Conservation (phyloP, 1,284 basidiomycete genomes). For the Naganishia liquefaciens region DNA sequence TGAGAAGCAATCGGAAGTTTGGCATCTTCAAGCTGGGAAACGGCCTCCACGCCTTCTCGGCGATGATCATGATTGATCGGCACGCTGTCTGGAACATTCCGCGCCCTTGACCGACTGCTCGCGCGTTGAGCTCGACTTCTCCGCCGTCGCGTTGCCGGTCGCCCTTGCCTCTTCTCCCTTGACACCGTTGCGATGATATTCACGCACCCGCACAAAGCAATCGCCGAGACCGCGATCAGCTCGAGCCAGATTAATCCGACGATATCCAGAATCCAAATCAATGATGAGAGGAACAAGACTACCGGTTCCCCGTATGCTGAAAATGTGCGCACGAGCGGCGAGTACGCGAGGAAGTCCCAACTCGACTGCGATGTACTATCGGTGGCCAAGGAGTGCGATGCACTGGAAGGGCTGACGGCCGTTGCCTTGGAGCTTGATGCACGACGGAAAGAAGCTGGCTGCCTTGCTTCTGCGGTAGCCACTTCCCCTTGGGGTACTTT, state of each 20-base stretch:
- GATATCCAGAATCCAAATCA: constrained; percentile 23
- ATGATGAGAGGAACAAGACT: constrained; percentile 15
- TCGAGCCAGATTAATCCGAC: constrained; percentile 30
- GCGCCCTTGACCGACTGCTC: too few relatives aligned
- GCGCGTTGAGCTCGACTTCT: neutral
- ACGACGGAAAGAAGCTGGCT: constrained; percentile 17
- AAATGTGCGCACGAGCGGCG: constrained; percentile 3
- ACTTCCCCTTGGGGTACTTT: neutral
- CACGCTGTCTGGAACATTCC: neutral
- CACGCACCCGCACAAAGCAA: constrained; percentile 7
- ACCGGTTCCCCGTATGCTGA: constrained; percentile 11
- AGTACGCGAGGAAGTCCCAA: constrained; percentile 16
- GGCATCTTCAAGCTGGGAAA: neutral
- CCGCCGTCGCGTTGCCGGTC: neutral
- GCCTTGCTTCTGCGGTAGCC: neutral
- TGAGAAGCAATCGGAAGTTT: neutral
- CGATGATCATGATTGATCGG: too few relatives aligned
- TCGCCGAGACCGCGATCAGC: constrained; percentile 16
- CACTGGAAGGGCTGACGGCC: neutral
- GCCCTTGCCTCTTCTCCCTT: neutral
- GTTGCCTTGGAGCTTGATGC: neutral
- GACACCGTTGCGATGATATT: constrained; percentile 17
- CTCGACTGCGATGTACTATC: neutral
- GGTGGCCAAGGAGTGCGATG: neutral
- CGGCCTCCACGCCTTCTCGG: too few relatives aligned